phyloP scores from a whole-genome alignment of 495 filamentous ascomycete genomes.

The Cryomyces antarcticus region DNA sequence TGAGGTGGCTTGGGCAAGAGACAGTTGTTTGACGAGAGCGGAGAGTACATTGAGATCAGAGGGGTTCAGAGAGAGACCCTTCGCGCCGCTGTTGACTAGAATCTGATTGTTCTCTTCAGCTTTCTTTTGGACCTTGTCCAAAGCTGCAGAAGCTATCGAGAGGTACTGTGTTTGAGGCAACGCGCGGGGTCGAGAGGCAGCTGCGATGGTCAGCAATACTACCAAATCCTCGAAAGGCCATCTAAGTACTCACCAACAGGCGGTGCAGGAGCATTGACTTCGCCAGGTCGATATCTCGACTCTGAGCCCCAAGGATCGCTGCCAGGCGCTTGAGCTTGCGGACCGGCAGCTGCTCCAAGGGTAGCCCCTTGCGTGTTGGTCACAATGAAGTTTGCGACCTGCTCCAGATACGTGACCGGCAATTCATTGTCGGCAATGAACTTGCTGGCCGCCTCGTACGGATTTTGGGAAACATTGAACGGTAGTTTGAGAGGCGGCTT shows the following conservation, averaged over 20 bases:
- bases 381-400: slow-evolving; percentile 85
- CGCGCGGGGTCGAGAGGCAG: slow-evolving; percentile 32
- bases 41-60: slow-evolving; percentile 39
- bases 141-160: slow-evolving; percentile 39
- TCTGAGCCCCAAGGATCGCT: slow-evolving; percentile 62
- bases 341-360: slow-evolving; percentile 28
- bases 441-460: slow-evolving; percentile 76
- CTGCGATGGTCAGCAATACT: slow-evolving; percentile 3
- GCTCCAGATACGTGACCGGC: slow-evolving; percentile 74
- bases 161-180: slow-evolving; percentile 75
- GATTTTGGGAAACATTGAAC: slow-evolving; percentile 81
- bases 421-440: slow-evolving; percentile 86
- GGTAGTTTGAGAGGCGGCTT: slow-evolving; percentile 86
- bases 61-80: slow-evolving; percentile 53
- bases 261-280: slow-evolving; percentile 21
- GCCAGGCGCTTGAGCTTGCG: slow-evolving; percentile 22
- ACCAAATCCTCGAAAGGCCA: too few species aligned
- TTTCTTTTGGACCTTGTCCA: slow-evolving; percentile 51
- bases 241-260: neutral
- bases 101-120: slow-evolving; percentile 48
- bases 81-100: slow-evolving; percentile 44
- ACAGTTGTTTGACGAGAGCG: slow-evolving; percentile 34
- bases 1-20: slow-evolving; percentile 9
- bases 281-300: slow-evolving; percentile 55
- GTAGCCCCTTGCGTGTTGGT: slow-evolving; percentile 74